Base-by-base conservation (phyloP, 495 filamentous ascomycete genomes). In the Penicillium dipodomyicola region DNA sequence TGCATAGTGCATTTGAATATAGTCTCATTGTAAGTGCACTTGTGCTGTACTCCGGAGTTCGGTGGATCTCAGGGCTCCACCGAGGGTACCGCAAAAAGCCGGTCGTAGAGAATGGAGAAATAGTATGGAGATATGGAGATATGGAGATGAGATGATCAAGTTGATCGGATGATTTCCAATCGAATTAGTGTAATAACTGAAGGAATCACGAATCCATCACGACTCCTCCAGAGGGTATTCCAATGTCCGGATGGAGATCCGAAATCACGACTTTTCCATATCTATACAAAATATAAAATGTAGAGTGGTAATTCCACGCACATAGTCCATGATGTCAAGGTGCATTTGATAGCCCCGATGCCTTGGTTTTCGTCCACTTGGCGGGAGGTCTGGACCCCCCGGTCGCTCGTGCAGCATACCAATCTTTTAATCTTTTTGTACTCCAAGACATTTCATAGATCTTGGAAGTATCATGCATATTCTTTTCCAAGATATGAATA, bases 281-380 rank as follows among this genome's bases (percentile, higher is more conserved):
- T 51, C 19, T 49, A 32, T 30, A 27, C 10, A 12, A 4, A 33
- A 14, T 32, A 12, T 33, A 33, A 14, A 4, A 30, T 30, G 8
- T 30, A 30, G 9, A 25, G 40, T 54, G 44, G 48, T 59, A 61
- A 39, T 65, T 47, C 60, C 60, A 63, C 62, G 56, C 56, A 1
- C 32, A 14, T 37, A 56, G 20, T 56, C 41, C 7, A 61, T 68
- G 63, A 68, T 49, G 65, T 68, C 65, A 68, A 25, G 33, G 49
- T 54, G 56, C 61, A 23, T 45, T 57, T 56, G 63, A 60, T 61
- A 62, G 63, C 51, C 63, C 43, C 4, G 50, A 20, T 68, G 54
- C 63, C 65, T 67, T 68, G 63, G 65, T 64, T 63, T 68, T 27
- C 6, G 42, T n/a, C 42, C 37, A 20, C 54, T 40, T 57, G 58